phyloP scores from a whole-genome alignment of 1,139 yeast species.

The Scheffersomyces titani region DNA sequence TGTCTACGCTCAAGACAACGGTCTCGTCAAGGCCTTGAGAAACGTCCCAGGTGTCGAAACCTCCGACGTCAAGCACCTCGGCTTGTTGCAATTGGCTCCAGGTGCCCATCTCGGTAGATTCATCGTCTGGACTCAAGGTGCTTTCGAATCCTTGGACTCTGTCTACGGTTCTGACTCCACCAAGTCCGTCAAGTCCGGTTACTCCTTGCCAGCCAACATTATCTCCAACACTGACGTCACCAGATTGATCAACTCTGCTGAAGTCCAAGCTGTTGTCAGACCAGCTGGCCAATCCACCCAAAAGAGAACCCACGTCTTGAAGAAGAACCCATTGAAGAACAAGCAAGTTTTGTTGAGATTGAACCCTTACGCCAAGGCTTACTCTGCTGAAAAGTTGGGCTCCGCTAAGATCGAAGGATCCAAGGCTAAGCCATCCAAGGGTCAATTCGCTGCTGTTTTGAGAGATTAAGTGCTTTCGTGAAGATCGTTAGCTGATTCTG shows the following conservation, averaged over 20 bases:
- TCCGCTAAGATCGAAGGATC: slow-evolving; percentile 74
- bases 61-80: slow-evolving; percentile 87
- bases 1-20: slow-evolving; percentile 97
- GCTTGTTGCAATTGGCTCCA: slow-evolving; percentile 98
- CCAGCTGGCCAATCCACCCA: slow-evolving; percentile 94
- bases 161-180: slow-evolving; percentile 95
- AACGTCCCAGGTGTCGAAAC: slow-evolving; percentile 99
- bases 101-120: slow-evolving; percentile 99
- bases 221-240: slow-evolving; percentile 94
- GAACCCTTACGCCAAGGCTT: slow-evolving; percentile 99
- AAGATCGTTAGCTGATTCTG: background rate
- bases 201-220: slow-evolving; percentile 92
- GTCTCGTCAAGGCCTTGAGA: slow-evolving; percentile 98
- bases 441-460: slow-evolving; percentile 68
- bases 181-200: slow-evolving; percentile 83
- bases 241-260: slow-evolving; percentile 98
- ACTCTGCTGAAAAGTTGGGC: slow-evolving; percentile 88
- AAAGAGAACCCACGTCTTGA: slow-evolving; percentile 93
- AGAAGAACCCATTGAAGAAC: slow-evolving; percentile 99
- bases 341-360: slow-evolving; percentile 96
- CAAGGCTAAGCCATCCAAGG: slow-evolving; percentile 68
- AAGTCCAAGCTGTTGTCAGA: slow-evolving; percentile 95
- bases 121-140: slow-evolving; percentile 99
- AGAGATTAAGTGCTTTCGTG: slow-evolving; percentile 38
- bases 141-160: slow-evolving; percentile 94